Conservation (phyloP, 1,284 basidiomycete genomes). For the Sporisorium reilianum region DNA sequence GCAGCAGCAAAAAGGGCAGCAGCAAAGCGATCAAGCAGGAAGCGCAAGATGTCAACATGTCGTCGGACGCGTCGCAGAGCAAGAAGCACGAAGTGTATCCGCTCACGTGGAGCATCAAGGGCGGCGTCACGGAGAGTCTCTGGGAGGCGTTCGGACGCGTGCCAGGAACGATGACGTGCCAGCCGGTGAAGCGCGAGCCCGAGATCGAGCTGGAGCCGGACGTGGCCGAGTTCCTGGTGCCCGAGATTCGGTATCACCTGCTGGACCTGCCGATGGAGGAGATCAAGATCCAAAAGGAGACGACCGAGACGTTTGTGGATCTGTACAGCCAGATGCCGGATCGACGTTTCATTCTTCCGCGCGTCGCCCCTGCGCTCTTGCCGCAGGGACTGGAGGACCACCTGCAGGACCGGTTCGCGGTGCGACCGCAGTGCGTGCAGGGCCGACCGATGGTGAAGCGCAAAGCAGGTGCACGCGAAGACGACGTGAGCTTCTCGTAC, state of each 20-base stretch:
- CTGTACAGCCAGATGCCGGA: conserved; percentile 49
- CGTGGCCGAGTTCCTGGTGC: conserved; percentile 53
- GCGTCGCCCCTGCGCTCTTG: conserved; percentile 23
- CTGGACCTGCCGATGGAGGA: conserved; percentile 53
- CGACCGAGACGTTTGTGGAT: conserved; percentile 46
- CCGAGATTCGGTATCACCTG: conserved; percentile 51
- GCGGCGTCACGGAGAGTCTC: conserved; percentile 55
- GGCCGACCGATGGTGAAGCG: conserved; percentile 61
- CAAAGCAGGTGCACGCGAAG: conserved; percentile 54
- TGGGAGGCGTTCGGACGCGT: conserved; percentile 65
- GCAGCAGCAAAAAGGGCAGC: conserved; percentile 32
- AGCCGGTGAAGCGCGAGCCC: conserved; percentile 50
- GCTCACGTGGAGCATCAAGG: conserved; percentile 52
- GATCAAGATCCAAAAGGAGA: conserved; percentile 54
- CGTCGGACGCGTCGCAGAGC: conserved; percentile 22
- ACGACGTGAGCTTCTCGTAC: conserved; percentile 43
- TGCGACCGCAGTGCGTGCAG: conserved; percentile 51
- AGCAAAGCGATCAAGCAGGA: conserved; percentile 35
- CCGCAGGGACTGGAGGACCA: conserved; percentile 63
- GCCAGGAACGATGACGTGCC: conserved; percentile 56
- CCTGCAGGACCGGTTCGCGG: conserved; percentile 60
- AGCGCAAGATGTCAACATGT: conserved; percentile 3
- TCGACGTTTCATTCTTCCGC: conserved; percentile 34
- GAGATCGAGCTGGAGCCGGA: conserved; percentile 54
- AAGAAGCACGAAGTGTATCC: conserved; percentile 60